phyloP scores from a whole-genome alignment of 1,284 basidiomycete species.

The Gymnopus androsaceus region DNA sequence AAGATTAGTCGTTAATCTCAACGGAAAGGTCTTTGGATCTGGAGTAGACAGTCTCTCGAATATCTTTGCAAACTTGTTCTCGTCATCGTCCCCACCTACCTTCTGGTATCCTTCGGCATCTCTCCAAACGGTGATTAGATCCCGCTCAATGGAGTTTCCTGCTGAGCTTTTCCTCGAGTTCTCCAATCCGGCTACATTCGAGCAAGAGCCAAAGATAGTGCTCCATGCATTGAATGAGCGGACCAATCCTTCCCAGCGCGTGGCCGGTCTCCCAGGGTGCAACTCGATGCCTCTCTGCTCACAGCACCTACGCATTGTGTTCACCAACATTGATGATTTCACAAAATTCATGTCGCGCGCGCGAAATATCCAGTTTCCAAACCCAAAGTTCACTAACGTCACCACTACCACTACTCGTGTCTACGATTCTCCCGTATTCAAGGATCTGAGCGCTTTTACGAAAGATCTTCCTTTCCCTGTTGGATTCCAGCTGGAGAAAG shows the following conservation, averaged over 20 bases:
- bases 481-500: constrained; percentile 43
- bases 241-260: background rate
- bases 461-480: constrained; percentile 33
- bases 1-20: background rate
- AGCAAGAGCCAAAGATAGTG: background rate
- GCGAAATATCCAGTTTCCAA: constrained; percentile 26
- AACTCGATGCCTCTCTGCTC: background rate
- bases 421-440: constrained; percentile 17
- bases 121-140: background rate
- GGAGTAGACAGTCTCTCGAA: background rate
- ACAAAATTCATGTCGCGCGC: constrained; percentile 30
- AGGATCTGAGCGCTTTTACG: constrained; percentile 26
- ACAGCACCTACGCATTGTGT: background rate
- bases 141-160: background rate
- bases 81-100: background rate
- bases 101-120: constrained; percentile 3
- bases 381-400: constrained; percentile 10
- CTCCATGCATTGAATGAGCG: background rate
- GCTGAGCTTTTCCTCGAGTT: constrained; percentile 1
- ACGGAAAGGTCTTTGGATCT: no score
- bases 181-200: background rate
- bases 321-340: background rate
- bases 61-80: background rate
- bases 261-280: background rate
- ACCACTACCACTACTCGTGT: constrained; percentile 12